Conservation (phyloP, 805 yeast species). For the Candida mattraensis region DNA sequence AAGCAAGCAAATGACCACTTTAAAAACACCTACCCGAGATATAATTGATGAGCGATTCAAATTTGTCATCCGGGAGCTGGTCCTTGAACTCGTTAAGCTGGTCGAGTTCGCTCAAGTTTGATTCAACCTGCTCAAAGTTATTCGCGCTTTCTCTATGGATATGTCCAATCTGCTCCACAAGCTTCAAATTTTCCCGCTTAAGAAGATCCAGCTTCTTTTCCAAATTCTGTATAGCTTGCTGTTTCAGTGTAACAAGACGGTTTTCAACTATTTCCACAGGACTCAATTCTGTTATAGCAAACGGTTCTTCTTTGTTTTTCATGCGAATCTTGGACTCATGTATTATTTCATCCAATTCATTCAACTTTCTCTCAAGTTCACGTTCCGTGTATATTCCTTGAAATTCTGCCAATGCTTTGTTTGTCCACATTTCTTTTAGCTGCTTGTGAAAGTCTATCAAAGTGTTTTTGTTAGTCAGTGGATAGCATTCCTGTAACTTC, state of each 20-base stretch:
- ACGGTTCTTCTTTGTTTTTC: conserved; percentile 11
- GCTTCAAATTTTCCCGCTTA: conserved; percentile 13
- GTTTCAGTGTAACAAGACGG: conserved; percentile 15
- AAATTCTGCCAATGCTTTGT: conserved; percentile 44
- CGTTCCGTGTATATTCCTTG: conserved; percentile 47
- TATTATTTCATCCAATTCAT: conserved; percentile 49
- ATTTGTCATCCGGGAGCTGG: conserved; percentile 18
- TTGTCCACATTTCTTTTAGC: conserved; percentile 44
- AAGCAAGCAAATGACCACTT: conserved; percentile 21
- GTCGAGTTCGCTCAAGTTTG: conserved; percentile 11
- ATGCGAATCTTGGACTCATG: conserved; percentile 34
- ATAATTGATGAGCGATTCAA: conserved; percentile 19
- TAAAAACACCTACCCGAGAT: conserved; percentile 17
- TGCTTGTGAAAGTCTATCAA: conserved; percentile 47
- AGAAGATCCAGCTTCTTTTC: conserved; percentile 16
- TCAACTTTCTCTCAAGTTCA: conserved; percentile 41
- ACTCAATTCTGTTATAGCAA: conserved; percentile 17
- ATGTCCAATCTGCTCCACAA: conserved; percentile 12
- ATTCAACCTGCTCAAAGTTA: conserved; percentile 12
- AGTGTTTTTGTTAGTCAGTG: conserved; percentile 41
- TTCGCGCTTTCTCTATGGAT: conserved; percentile 10
- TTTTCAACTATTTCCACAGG: conserved; percentile 27
- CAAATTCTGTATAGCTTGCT: conserved; percentile 16
- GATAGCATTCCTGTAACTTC: conserved; percentile 46
- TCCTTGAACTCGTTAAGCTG: conserved; percentile 17